Evolutionary conservation across 2,329 filamentous ascomycete genomes (phyloP).

Genomic region (Xenoacremonium recifei): DNA sequence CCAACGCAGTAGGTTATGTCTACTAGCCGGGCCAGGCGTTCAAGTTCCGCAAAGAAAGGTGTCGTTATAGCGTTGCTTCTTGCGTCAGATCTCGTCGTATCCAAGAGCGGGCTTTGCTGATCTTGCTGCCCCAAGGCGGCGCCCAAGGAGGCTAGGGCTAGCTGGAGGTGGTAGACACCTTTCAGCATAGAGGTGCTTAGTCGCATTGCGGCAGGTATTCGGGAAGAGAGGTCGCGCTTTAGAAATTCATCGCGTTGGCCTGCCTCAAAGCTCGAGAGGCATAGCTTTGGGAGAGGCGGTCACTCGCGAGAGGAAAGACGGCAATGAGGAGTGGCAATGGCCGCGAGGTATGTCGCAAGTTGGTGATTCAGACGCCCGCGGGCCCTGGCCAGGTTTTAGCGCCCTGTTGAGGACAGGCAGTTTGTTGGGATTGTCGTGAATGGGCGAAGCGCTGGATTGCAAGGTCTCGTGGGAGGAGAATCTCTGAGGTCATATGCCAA

Average conservation of each 20-base stretch:
- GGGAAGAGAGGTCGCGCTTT: no score
- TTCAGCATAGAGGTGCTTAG: constrained; percentile 1
- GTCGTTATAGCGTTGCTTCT: constrained; percentile 46
- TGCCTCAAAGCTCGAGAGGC: constrained; percentile 1
- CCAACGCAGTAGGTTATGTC: constrained; percentile 96
- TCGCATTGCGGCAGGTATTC: background rate
- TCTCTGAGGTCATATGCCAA: constrained; percentile 22
- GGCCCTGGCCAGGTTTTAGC: no score
- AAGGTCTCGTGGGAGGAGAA: constrained; percentile 19
- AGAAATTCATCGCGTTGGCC: background rate
- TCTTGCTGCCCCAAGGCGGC: constrained; percentile 10
- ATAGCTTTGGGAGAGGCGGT: no score
- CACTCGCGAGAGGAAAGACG: no score
- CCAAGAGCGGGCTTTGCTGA: constrained; percentile 11
- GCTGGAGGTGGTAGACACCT: constrained; percentile 17
- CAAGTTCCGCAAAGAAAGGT: constrained; percentile 74
- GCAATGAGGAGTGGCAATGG: no score
- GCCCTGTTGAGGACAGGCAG: no score
- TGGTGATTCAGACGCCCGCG: no score
- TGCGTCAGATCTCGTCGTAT: background rate
- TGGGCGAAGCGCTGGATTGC: no score
- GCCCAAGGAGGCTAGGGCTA: constrained; percentile 11
- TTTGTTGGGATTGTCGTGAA: no score
- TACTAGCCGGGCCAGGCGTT: constrained; percentile 85
- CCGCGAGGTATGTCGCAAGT: no score